Evolutionary conservation across 1,284 basidiomycete genomes (phyloP).

Genomic region (Ustilago crameri): DNA sequence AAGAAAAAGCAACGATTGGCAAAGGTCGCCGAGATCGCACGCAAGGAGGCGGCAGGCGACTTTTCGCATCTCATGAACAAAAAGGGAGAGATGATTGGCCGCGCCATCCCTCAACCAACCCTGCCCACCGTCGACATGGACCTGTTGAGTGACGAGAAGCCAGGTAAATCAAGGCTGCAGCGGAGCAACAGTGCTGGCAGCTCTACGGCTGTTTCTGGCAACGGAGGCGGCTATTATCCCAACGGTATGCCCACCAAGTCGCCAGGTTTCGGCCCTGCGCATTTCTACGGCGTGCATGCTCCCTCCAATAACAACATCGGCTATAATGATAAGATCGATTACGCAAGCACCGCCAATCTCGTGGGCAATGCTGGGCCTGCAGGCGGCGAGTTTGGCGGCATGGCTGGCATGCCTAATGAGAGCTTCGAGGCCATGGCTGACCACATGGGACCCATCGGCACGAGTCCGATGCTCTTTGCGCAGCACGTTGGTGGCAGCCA

Average conservation of each 20-base stretch:
- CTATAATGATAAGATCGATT: constrained; percentile 37
- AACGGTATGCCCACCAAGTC: constrained; percentile 22
- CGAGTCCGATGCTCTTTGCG: constrained; percentile 53
- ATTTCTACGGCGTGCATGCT: constrained; percentile 40
- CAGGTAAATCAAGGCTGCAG: constrained; percentile 20
- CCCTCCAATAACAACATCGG: constrained; percentile 28
- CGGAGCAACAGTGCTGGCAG: constrained; percentile 37
- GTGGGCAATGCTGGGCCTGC: constrained; percentile 52
- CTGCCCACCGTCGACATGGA: constrained; percentile 89
- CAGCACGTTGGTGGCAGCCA: constrained; percentile 33
- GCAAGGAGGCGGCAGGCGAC: constrained; percentile 88
- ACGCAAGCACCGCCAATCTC: constrained; percentile 52
- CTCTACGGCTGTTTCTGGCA: constrained; percentile 37
- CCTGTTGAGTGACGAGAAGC: constrained; percentile 77
- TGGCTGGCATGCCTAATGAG: constrained; percentile 33
- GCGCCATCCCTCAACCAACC: constrained; percentile 92
- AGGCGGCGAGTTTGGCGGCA: constrained; percentile 26
- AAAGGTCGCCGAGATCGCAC: constrained; percentile 83
- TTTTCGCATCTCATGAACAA: constrained; percentile 92
- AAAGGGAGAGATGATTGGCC: constrained; percentile 83
- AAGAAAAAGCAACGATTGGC: constrained; percentile 86
- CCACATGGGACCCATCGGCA: constrained; percentile 58
- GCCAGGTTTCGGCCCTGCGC: constrained; percentile 28
- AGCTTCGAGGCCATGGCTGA: constrained; percentile 38
- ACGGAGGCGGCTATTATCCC: constrained; percentile 28